Evolutionary conservation across 768 basidiomycete species (phyloP), one percentile per base, ranked within the genome.

Genomic region (Stropharia rugosoannulata): DNA sequence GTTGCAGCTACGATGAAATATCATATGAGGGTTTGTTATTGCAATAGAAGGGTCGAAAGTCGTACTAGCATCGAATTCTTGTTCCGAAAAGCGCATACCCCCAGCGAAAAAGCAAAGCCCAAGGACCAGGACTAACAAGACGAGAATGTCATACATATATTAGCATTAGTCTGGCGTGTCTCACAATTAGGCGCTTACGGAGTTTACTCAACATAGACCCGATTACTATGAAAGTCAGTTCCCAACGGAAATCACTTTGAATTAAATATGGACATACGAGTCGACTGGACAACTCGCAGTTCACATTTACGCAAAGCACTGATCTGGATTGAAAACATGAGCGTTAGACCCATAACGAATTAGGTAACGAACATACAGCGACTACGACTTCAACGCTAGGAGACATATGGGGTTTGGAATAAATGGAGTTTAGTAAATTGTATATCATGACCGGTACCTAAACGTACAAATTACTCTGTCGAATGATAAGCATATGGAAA

Each of bases 41-140:
- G 22, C 45, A 46, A 8, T 18, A 27, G 50, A 46, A 2, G 36
- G 5, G 49, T 16, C 12, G 29, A 27, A 11, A 69, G 29, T 10
- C 84, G 51, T 62, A 91, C 90, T 85, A 3, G 77, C 67, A 58
- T 89, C 85, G 58, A 91, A 91, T 1, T 82, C 87, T 68, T 93
- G 91, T 64, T 93, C 89, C 2, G 87, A 84, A 60, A 86, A 93
- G 12, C 81, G 79, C 59, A 85, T 64, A 0, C 90, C 90, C 12
- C 91, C 90, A 0, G 90, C 91, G 58, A 93, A 88, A 71, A 93
- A 90, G 62, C 89, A 90, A 69, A 93, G 82, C 15, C 92, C 92
- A 10, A 93, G 80, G 15, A 94, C 90, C 39, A 95, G 81, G 1
- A 95, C 90, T 92, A 18, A 32, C 37, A 16, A 45, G 46, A 3